phyloP scores from a whole-genome alignment of 192 early-diverging fungal genomes.

The Coemansia sp. region DNA sequence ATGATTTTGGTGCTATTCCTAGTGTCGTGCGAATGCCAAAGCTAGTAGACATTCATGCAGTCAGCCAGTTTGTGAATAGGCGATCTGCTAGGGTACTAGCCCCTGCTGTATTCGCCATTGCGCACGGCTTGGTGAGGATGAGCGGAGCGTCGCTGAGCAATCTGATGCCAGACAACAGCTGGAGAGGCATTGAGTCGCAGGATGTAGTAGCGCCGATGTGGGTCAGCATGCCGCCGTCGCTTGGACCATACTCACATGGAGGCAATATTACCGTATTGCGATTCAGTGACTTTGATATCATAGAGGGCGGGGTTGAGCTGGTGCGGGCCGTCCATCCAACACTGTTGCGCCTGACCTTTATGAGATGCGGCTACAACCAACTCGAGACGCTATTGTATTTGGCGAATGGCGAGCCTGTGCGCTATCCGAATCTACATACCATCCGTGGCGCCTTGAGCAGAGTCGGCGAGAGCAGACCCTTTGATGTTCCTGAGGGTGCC shows the following conservation, averaged over 20 bases:
- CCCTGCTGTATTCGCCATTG: not conserved
- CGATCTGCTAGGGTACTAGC: not conserved
- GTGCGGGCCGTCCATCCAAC: not conserved
- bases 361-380: conserved; percentile 10
- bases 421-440: conserved; percentile 11
- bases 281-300: conserved; percentile 19
- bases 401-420: not conserved
- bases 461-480: not conserved
- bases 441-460: conserved; percentile 24
- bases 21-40: conserved; percentile 2
- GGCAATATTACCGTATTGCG: not conserved
- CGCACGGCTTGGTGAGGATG: not conserved
- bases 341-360: conserved; percentile 9
- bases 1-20: not conserved
- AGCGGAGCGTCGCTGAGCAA: not conserved
- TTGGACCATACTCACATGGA: not conserved
- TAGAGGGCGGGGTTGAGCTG: not conserved
- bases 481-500: conserved; percentile 8
- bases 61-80: not conserved
- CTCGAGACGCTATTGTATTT: not conserved
- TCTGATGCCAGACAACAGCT: not conserved
- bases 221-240: not conserved
- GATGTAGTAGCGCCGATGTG: conserved; percentile 10
- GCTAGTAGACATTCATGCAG: conserved; percentile 16
- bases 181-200: not conserved